Conservation (phyloP, 306 rosid species). For the Vicia villosa region DNA sequence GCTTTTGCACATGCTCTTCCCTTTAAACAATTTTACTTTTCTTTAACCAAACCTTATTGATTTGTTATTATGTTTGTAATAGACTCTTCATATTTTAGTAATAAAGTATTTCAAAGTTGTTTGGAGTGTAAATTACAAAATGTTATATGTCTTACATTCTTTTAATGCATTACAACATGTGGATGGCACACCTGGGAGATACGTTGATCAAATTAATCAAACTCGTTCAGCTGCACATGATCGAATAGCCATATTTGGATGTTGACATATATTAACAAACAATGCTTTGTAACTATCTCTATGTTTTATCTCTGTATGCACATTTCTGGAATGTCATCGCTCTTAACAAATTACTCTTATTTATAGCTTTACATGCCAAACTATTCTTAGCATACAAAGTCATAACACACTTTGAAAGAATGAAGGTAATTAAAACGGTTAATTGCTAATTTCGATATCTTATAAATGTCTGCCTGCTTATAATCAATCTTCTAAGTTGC, state of each 20-base stretch:
- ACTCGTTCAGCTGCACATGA: too few species aligned
- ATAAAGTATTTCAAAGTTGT: too few species aligned
- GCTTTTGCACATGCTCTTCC: too few species aligned
- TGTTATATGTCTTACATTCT: too few species aligned
- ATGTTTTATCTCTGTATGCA: slow-evolving; percentile 47
- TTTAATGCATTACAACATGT: too few species aligned
- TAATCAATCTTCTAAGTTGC: slow-evolving; percentile 25
- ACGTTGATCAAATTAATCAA: too few species aligned
- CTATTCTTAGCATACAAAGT: slow-evolving; percentile 32
- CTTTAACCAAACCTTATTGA: too few species aligned
- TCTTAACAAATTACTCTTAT: slow-evolving; percentile 38
- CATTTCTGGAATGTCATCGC: slow-evolving; percentile 30
- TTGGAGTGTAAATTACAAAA: too few species aligned
- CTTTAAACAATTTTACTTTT: too few species aligned
- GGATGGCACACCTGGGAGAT: too few species aligned
- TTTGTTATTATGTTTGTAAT: too few species aligned
- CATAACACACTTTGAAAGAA: slow-evolving; percentile 37
- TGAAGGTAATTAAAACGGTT: slow-evolving; percentile 57
- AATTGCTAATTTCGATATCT: background rate
- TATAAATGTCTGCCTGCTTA: background rate
- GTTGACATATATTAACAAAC: slow-evolving; percentile 44
- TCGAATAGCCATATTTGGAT: slow-evolving; percentile 39
- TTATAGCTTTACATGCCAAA: slow-evolving; percentile 20
- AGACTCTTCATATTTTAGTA: too few species aligned
- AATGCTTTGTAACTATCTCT: slow-evolving; percentile 62